Evolutionary conservation across 805 yeast species (phyloP).

Genomic region (Teunomyces cretensis): DNA sequence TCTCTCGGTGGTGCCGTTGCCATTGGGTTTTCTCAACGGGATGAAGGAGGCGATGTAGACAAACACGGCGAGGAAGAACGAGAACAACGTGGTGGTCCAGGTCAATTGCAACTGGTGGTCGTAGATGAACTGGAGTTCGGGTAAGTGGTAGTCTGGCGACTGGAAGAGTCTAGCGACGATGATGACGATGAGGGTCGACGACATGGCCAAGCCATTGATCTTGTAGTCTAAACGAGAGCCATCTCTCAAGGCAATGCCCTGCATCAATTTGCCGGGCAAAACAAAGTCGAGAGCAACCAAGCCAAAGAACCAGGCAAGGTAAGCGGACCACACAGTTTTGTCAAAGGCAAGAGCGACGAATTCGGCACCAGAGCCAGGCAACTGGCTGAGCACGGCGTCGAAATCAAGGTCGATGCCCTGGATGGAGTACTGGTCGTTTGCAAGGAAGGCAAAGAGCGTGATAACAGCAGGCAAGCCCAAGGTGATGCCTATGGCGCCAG

Average conservation of each 20-base stretch:
- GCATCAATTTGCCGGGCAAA: constrained; percentile 59
- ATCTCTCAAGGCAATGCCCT: constrained; percentile 76
- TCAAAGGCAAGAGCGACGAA: constrained; percentile 40
- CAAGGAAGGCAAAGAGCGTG: constrained; percentile 55
- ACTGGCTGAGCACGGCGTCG: constrained; percentile 32
- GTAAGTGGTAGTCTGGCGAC: constrained; percentile 54
- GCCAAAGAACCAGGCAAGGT: constrained; percentile 68
- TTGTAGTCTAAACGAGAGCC: constrained; percentile 69
- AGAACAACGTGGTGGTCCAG: constrained; percentile 59
- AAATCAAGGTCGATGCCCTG: constrained; percentile 49
- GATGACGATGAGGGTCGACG: constrained; percentile 34
- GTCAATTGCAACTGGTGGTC: constrained; percentile 66
- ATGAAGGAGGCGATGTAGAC: constrained; percentile 70
- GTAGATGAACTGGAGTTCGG: constrained; percentile 79
- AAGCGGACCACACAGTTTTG: constrained; percentile 57
- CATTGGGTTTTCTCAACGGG: constrained; percentile 53
- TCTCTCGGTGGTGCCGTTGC: constrained; percentile 57
- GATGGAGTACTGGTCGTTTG: constrained; percentile 59
- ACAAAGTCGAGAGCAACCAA: constrained; percentile 63
- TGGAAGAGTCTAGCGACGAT: constrained; percentile 53
- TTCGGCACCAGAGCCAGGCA: constrained; percentile 25
- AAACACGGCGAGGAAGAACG: constrained; percentile 59
- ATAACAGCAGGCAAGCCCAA: constrained; percentile 66
- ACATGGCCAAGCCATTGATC: constrained; percentile 74
- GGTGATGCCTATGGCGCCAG: constrained; percentile 70